A percentile compares a stretch with the other conserved stretches of the same genome.
These are phyloP conservation scores for Chaetomiaceae sp. DNA, from an alignment of 2,329 filamentous ascomycete genomes.

Conservation along the genomic window DNA sequence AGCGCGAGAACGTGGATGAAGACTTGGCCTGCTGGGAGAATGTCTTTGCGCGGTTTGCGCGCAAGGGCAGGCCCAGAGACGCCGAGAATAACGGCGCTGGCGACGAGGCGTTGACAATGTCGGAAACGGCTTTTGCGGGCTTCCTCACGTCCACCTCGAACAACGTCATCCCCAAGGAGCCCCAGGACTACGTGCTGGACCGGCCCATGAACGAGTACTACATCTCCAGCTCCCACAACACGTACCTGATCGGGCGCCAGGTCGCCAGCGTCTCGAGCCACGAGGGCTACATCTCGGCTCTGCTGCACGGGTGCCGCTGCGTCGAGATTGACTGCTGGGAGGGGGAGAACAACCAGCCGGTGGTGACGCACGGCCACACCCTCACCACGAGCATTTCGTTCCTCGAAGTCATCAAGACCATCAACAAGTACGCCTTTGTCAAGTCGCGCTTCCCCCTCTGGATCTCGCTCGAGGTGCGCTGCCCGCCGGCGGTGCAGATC, in stretches of 20 bases:
- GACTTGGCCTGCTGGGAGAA: conserved; percentile 64
- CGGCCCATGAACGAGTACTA: conserved; percentile 94
- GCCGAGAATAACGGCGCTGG: conserved; percentile 32
- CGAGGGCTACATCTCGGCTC: conserved; percentile 87
- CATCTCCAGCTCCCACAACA: conserved; percentile 98
- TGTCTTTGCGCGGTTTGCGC: conserved; percentile 66
- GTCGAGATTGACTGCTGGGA: conserved; percentile 99
- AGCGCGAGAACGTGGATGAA: conserved; percentile 69
- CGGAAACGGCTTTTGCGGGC: conserved; percentile 69
- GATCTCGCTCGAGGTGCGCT: conserved; percentile 94
- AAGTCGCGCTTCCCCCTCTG: conserved; percentile 85
- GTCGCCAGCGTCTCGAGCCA: conserved; percentile 86
- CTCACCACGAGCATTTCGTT: conserved; percentile 87
- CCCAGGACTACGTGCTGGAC: conserved; percentile 63
- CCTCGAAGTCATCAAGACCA: conserved; percentile 83
- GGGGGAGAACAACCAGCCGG: conserved; percentile 77
- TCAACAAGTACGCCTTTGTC: conserved; percentile 90
- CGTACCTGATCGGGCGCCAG: conserved; percentile 88
- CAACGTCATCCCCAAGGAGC: conserved; percentile 57
- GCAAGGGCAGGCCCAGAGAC: conserved; percentile 51
- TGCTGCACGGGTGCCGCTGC: conserved; percentile 86
- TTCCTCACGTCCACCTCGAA: conserved; percentile 75
- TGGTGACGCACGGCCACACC: conserved; percentile 87
- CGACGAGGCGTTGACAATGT: conserved; percentile 59
- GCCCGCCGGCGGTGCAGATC: conserved; percentile 74